These are phyloP conservation scores for Cenchrus americanus DNA, from an alignment of 176 grass and related monocot genomes.

Conservation along the genomic window DNA sequence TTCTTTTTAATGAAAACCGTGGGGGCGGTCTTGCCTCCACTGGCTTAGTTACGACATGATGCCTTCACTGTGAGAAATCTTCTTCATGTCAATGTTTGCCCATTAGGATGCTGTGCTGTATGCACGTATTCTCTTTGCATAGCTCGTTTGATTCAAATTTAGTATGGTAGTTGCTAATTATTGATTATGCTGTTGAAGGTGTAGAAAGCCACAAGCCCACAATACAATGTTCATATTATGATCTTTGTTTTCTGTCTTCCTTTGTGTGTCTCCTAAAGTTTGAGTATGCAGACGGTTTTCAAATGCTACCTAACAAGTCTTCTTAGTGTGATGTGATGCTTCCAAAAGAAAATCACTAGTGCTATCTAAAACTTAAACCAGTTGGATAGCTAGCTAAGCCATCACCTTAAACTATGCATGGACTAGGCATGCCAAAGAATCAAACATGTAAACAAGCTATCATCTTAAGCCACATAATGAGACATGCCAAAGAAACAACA, in stretches of 20 bases:
- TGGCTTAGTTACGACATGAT: not conserved
- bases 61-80: not conserved
- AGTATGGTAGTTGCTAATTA: not conserved
- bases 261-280: not conserved
- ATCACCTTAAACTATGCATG: conserved; percentile 7
- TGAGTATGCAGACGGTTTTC: not conserved
- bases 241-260: not conserved
- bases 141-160: not conserved
- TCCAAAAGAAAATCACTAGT: not conserved
- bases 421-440: conserved; percentile 2
- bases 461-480: not conserved
- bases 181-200: not conserved
- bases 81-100: not conserved
- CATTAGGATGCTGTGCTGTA: not conserved
- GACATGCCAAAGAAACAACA: not conserved
- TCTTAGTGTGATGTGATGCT: not conserved
- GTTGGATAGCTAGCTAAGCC: not conserved
- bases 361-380: not conserved
- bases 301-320: not conserved
- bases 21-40: no score
- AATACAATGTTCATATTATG: not conserved
- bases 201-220: not conserved
- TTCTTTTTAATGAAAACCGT: no score
- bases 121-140: not conserved
- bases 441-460: not conserved